Base-by-base conservation (phyloP, 192 early-diverging fungal species). In the Phlyctochytrium arcticum region DNA sequence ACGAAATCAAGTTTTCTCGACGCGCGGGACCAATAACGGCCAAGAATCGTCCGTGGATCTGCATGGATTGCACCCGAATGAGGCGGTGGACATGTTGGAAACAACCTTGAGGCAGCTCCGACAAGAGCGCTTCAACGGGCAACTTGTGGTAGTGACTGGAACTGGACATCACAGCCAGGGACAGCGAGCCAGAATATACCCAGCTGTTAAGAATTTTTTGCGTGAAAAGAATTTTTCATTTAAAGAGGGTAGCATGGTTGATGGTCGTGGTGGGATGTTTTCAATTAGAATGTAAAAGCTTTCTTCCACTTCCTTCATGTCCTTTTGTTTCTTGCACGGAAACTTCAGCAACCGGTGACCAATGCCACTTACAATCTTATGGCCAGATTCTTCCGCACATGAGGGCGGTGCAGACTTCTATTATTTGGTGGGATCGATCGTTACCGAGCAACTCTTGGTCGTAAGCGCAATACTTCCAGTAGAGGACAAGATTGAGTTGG, bases 21-120 rank as follows among this genome's bases (percentile, higher is more conserved):
- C n/a, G 8, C 10, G 42, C 9, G 17, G 27, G 10, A 31, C 49
- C 10, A 7, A 21, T 1, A 33, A 36, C 6, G 19, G 48, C 21
- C n/a, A n/a, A n/a, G n/a, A n/a, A n/a, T n/a, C n/a, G n/a, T 46
- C 21, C 5, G 70, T 82, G 30, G 80, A 82, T 48, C 65, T 82
- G 46, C 80, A 82, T 53, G 80, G 77, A 4, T 50, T 82, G 48
- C 80, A 82, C 67, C 75, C 78, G 21, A 35, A 51, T 17, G 80
- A 82, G 58, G 78, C 69, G 2, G 61, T 80, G 6, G 57, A 80
- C 44, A 75, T 73, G 34, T 9, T 75, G 21, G 58, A 72, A 60
- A 44, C 58, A 6, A 56, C 37, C 3, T 35, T 76, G 5, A 54
- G 10, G 10, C n/a, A 19, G n/a, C 50, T 82, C 6, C 36, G 36